Evolutionary conservation across 75 land plant species (phyloP).

Genomic region (Pinus taeda): DNA sequence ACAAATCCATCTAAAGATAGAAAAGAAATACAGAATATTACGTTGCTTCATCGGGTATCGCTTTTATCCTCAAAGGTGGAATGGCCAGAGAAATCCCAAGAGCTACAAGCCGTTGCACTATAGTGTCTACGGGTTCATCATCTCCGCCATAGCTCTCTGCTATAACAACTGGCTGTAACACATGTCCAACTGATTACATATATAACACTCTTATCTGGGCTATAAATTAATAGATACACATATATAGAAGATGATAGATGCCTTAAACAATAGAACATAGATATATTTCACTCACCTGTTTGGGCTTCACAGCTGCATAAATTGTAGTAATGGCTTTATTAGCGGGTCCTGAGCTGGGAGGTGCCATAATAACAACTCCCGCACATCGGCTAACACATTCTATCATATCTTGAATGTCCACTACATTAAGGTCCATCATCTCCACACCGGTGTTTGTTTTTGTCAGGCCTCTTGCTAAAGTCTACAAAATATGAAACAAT

Average conservation of each 20-base stretch:
- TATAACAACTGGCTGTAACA: slow-evolving; percentile 37
- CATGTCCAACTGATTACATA: neutral
- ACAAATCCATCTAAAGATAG: no score
- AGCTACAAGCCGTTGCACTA: slow-evolving; percentile 33
- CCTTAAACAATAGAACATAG: neutral
- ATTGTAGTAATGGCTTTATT: slow-evolving; percentile 37
- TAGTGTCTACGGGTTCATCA: slow-evolving; percentile 56
- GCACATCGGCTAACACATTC: slow-evolving; percentile 38
- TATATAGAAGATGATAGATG: slow-evolving; percentile 5
- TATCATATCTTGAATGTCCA: slow-evolving; percentile 43
- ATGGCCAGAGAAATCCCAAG: slow-evolving; percentile 30
- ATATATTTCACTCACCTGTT: slow-evolving; percentile 27
- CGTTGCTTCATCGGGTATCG: slow-evolving; percentile 47
- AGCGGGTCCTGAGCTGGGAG: slow-evolving; percentile 52
- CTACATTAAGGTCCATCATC: slow-evolving; percentile 45
- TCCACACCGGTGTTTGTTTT: slow-evolving; percentile 45
- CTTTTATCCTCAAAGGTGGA: slow-evolving; percentile 47
- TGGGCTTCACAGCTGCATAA: slow-evolving; percentile 37
- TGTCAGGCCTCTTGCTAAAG: slow-evolving; percentile 50
- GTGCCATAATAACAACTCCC: slow-evolving; percentile 49
- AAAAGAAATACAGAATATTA: slow-evolving; percentile 14
- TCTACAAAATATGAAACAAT: slow-evolving; percentile 18
- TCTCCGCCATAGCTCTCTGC: slow-evolving; percentile 68
- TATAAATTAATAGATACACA: neutral
- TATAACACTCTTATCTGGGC: neutral